Percentiles rank a stretch among this genome's conserved stretches.
Evolutionary conservation across 208 protist genomes (phyloP).

Genomic region (Leishmania arabica): DNA sequence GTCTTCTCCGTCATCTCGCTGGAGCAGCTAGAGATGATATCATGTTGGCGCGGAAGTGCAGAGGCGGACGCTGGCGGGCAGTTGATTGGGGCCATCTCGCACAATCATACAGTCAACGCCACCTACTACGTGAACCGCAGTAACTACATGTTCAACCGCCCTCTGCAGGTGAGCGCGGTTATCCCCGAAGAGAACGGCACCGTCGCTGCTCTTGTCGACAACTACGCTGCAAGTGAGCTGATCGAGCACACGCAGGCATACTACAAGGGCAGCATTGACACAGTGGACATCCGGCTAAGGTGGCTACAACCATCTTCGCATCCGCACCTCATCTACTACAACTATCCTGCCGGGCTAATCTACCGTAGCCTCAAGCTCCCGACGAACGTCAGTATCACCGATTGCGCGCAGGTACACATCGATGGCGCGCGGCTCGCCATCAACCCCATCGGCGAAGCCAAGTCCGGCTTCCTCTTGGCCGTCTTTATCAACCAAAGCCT

Average conservation of each 20-base stretch:
- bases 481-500: constrained; percentile 15
- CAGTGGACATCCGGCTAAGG: constrained; percentile 8
- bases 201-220: background rate
- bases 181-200: constrained; percentile 6
- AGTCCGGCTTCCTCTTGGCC: background rate
- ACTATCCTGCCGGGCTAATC: constrained; percentile 2
- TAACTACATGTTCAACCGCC: background rate
- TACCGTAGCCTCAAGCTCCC: constrained; percentile 13
- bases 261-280: constrained; percentile 12
- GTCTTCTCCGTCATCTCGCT: background rate
- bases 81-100: constrained; percentile 12
- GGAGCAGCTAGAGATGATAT: constrained; percentile 1
- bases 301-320: background rate
- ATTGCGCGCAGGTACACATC: constrained; percentile 16
- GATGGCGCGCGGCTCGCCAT: constrained; percentile 1
- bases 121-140: constrained; percentile 10
- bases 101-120: constrained; percentile 12
- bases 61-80: no score
- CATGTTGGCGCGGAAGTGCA: background rate
- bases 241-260: constrained; percentile 5
- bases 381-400: constrained; percentile 1
- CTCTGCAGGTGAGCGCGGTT: background rate
- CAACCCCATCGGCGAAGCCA: background rate
- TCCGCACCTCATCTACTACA: constrained; percentile 22
- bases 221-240: background rate